Conservation (phyloP, 2,329 filamentous ascomycete species). For the Diaporthe amygdali region DNA sequence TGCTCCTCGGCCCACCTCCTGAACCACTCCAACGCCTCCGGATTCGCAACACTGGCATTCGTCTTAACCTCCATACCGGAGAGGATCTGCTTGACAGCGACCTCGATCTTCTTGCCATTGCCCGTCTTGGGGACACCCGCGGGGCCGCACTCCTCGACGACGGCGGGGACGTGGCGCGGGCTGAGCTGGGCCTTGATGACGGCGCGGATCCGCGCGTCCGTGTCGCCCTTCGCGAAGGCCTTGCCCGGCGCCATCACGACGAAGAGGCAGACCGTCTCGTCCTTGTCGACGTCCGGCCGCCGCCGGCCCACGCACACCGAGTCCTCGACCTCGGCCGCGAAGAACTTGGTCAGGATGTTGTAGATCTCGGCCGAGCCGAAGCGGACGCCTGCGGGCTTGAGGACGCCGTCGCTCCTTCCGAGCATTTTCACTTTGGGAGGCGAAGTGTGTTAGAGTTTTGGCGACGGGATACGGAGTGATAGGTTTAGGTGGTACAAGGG, state of each 20-base stretch:
- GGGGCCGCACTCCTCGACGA: conserved; percentile 75
- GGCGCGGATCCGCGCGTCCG: conserved; percentile 69
- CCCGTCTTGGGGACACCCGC: conserved; percentile 87
- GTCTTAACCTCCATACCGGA: conserved; percentile 87
- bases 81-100: conserved; percentile 94
- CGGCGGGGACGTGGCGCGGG: conserved; percentile 84
- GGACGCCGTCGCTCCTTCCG: conserved; percentile 86
- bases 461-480: neutral
- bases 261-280: conserved; percentile 90
- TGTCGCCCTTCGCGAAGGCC: conserved; percentile 54
- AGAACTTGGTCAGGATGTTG: conserved; percentile 87
- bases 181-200: conserved; percentile 80
- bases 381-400: conserved; percentile 89
- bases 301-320: conserved; percentile 82
- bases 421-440: conserved; percentile 73
- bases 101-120: conserved; percentile 98
- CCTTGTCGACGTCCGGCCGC: conserved; percentile 70
- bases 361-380: conserved; percentile 97
- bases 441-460: neutral
- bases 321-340: conserved; percentile 79
- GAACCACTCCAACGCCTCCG: conserved; percentile 89
- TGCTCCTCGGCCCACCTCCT: conserved; percentile 72
- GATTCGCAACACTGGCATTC: conserved; percentile 91
- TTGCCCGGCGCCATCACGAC: conserved; percentile 72
- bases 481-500: too few species aligned